These are phyloP conservation scores for Tephrocybe sp. DNA, from an alignment of 768 basidiomycete species.

Conservation along the genomic window DNA sequence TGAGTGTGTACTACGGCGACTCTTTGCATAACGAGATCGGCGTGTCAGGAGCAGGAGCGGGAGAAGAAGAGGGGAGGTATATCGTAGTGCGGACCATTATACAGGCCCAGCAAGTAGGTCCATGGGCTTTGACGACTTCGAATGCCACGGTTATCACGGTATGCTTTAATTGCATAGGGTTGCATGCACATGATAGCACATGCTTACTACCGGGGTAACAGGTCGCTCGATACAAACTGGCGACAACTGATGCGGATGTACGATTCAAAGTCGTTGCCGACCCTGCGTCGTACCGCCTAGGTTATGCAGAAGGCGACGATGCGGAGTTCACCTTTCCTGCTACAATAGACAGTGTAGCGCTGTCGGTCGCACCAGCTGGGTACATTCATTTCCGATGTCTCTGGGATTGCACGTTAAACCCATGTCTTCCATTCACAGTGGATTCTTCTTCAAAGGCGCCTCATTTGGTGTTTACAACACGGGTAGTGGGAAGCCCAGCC, in stretches of 20 bases:
- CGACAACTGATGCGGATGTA: conserved; percentile 23
- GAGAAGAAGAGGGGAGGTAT: conserved; percentile 18
- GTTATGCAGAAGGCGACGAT: conserved; percentile 31
- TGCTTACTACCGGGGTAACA: not conserved
- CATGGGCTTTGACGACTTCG: conserved; percentile 30
- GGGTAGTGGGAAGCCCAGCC: conserved; percentile 35
- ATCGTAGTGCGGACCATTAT: conserved; percentile 29
- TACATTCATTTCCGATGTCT: conserved; percentile 11
- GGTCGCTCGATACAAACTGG: conserved; percentile 23
- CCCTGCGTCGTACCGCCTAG: conserved; percentile 29
- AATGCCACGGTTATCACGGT: conserved; percentile 32
- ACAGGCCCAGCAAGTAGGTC: conserved; percentile 34
- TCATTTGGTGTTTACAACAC: conserved; percentile 39
- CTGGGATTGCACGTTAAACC: not conserved
- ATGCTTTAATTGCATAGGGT: conserved; percentile 2
- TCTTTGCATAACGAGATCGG: conserved; percentile 38
- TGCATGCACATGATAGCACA: no score
- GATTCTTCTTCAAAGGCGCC: conserved; percentile 38
- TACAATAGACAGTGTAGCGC: conserved; percentile 30
- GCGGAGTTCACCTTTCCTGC: conserved; percentile 24
- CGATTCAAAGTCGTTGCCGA: conserved; percentile 29
- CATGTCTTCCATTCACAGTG: conserved; percentile 19
- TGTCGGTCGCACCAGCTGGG: conserved; percentile 35
- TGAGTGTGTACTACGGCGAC: conserved; percentile 36
- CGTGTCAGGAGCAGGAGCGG: conserved; percentile 23